Conservation (phyloP, 805 yeast species). For the Lipomyces starkeyi region DNA sequence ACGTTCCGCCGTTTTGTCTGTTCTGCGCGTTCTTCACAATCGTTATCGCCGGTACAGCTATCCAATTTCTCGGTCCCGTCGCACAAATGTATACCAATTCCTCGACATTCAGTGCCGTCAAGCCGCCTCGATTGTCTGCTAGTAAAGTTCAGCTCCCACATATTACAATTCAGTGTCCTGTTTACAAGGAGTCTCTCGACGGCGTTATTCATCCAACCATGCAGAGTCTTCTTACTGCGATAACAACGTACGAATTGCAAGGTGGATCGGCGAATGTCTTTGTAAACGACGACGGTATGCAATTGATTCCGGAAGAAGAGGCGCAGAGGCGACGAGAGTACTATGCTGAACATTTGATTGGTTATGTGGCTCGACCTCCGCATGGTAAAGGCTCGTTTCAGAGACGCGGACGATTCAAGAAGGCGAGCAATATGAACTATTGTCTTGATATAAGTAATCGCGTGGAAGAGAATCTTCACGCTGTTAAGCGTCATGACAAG, state of each 20-base stretch:
- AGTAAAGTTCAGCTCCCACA: slow-evolving; percentile 16
- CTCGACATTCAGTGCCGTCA: slow-evolving; percentile 11
- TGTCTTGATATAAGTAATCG: slow-evolving; percentile 11
- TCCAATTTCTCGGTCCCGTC: slow-evolving; percentile 22
- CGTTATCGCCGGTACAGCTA: slow-evolving; percentile 3
- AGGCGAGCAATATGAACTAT: slow-evolving; percentile 25
- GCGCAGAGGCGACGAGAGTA: slow-evolving; percentile 16
- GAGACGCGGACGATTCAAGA: slow-evolving; percentile 25
- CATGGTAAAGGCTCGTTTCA: slow-evolving; percentile 21
- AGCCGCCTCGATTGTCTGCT: slow-evolving; percentile 14
- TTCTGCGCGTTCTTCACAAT: slow-evolving; percentile 14
- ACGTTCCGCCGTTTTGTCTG: slow-evolving; percentile 9
- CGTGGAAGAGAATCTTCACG: slow-evolving; percentile 20
- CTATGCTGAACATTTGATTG: slow-evolving; percentile 19
- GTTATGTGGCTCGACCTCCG: slow-evolving; percentile 25
- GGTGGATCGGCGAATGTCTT: slow-evolving; percentile 24
- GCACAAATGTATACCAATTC: slow-evolving; percentile 17
- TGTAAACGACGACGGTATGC: slow-evolving; percentile 28
- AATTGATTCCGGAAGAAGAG: slow-evolving; percentile 13
- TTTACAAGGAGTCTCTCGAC: slow-evolving; percentile 23
- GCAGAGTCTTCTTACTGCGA: slow-evolving; percentile 19
- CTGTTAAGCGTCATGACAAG: not conserved
- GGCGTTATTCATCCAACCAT: slow-evolving; percentile 28
- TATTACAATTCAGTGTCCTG: slow-evolving; percentile 24
- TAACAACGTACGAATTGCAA: slow-evolving; percentile 25